Conservation (phyloP, 768 basidiomycete genomes). For the Chlorophyllum brunneum region DNA sequence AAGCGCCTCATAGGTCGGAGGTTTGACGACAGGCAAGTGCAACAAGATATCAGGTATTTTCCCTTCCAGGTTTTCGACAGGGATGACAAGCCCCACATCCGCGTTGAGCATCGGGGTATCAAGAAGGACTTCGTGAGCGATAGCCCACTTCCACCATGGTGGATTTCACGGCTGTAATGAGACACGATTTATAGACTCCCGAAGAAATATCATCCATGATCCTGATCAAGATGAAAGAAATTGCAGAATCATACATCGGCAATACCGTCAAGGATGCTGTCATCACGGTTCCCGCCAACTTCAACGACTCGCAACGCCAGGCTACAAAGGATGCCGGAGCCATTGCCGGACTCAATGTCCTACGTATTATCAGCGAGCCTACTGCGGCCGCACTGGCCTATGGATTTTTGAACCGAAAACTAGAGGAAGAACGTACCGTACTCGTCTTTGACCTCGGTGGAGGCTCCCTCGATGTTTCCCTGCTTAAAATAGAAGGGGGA, state of each 20-base stretch:
- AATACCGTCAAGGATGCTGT: constrained; percentile 83
- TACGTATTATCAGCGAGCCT: constrained; percentile 99
- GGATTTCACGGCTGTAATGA: too few species aligned
- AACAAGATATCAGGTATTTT: constrained; percentile 86
- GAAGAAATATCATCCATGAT: constrained; percentile 99
- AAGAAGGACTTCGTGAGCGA: constrained; percentile 77
- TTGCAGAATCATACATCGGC: constrained; percentile 94
- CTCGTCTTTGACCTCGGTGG: constrained; percentile 98
- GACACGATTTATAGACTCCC: constrained; percentile 67
- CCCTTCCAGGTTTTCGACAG: constrained; percentile 89
- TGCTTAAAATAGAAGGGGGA: constrained; percentile 94
- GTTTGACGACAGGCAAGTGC: constrained; percentile 81
- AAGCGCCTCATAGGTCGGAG: constrained; percentile 97
- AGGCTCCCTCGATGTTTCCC: constrained; percentile 97
- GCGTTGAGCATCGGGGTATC: constrained; percentile 91
- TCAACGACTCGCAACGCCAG: constrained; percentile 98
- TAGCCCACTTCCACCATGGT: background rate
- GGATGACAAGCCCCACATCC: constrained; percentile 83
- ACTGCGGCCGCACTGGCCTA: constrained; percentile 98
- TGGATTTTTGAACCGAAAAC: constrained; percentile 97
- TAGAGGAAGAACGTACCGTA: constrained; percentile 86
- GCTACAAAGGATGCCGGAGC: constrained; percentile 97
- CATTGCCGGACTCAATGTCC: constrained; percentile 91
- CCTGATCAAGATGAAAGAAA: constrained; percentile 97
- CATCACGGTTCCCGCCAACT: constrained; percentile 95